Base-by-base conservation (phyloP, 164 flowering plant genomes). In the Chimonanthus praecox region DNA sequence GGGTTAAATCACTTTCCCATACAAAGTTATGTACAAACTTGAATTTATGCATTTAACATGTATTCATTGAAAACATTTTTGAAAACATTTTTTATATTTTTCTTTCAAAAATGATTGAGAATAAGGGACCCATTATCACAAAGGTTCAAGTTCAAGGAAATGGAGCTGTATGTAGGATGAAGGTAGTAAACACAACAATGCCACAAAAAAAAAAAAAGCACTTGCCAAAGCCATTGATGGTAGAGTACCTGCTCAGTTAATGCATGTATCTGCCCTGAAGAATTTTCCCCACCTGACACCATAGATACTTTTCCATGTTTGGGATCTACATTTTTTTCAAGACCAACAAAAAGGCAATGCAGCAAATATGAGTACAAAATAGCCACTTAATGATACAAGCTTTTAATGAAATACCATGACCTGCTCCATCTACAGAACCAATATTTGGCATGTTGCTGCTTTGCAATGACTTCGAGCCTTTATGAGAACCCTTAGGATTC, bases 381-480 rank as follows among this genome's bases (percentile, higher is more conserved):
- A 5, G 48, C 6, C 44, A 63, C 13, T 63, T 63, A 33, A n/a
- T 50, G 8, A 67, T 47, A 64, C 46, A 48, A 72, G 67, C 86
- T 78, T 47, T 89, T 89, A 87, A 73, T 10, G 84, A 71, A 72
- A 70, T 71, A 51, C 63, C 76, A 21, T 62, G 46, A 58, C 77
- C 82, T 64, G 74, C 61, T 18, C 79, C 74, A 71, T 82, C 83
- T 11, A 78, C 83, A 65, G 79, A 72, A 62, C 83, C 79, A 75
- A 74, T 16, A 60, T 73, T 82, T 65, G 80, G 72, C 47, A 77
- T 63, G 71, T 83, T 85, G 80, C 85, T 88, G 65, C 88, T 61
- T 77, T 89, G 93, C 75, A 89, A 73, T 61, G 94, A 90, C 76
- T 87, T 90, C 71, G 92, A 72, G 47, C 20, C 76, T 85, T 83